Evolutionary conservation across 352 stramenopile species (phyloP).

Genomic region (Phytopythium helicoides): DNA sequence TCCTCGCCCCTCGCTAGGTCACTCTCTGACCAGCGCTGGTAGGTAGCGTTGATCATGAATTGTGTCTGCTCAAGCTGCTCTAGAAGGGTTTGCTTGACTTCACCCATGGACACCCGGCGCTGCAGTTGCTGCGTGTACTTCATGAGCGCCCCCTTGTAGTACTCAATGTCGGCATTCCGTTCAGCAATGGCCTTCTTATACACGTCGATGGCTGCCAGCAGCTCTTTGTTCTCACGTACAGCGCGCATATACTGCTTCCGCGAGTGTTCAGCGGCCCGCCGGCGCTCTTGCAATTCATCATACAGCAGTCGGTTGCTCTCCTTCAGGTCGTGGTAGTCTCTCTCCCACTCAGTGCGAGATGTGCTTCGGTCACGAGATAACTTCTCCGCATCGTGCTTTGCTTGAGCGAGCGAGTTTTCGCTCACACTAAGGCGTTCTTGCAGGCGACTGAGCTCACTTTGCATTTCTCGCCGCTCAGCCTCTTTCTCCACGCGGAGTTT

Average conservation of each 20-base stretch:
- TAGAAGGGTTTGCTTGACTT: constrained; percentile 72
- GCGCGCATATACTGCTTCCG: constrained; percentile 58
- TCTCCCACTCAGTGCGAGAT: constrained; percentile 18
- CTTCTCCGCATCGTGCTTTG: constrained; percentile 27
- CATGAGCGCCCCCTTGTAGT: constrained; percentile 46
- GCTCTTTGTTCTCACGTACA: constrained; percentile 63
- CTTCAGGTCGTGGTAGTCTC: constrained; percentile 44
- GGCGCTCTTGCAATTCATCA: constrained; percentile 56
- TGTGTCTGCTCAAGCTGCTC: constrained; percentile 76
- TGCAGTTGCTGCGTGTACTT: constrained; percentile 54
- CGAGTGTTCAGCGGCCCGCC: constrained; percentile 42
- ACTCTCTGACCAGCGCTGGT: constrained; percentile 70
- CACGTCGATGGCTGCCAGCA: constrained; percentile 58
- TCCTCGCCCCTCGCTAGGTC: constrained; percentile 25
- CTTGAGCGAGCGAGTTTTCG: constrained; percentile 31
- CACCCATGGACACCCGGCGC: constrained; percentile 46
- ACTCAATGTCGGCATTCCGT: constrained; percentile 69
- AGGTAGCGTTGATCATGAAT: constrained; percentile 73
- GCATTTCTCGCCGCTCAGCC: constrained; percentile 27
- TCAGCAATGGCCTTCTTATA: constrained; percentile 58
- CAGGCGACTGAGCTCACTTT: constrained; percentile 43
- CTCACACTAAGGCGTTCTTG: constrained; percentile 25
- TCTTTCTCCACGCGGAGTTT: constrained; percentile 44
- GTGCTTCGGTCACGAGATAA: constrained; percentile 23
- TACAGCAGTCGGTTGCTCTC: constrained; percentile 67